A percentile compares a stretch with the other conserved stretches of the same genome.
These are phyloP conservation scores for Candida fluviatilis DNA, from an alignment of 805 yeast species.

Conservation along the genomic window DNA sequence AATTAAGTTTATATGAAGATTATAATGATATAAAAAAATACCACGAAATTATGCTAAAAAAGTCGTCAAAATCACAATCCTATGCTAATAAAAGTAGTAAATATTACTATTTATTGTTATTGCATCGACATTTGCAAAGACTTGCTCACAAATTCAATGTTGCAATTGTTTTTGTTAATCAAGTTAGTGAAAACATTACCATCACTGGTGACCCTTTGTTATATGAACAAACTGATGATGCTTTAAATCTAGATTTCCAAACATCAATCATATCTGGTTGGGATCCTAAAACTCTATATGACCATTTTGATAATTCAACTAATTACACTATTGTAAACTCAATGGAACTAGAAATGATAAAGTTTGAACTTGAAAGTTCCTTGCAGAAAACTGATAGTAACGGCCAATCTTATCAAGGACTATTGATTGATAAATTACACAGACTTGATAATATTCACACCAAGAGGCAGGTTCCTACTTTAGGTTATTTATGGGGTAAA, in stretches of 20 bases:
- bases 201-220: constrained; percentile 2
- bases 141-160: constrained; percentile 46
- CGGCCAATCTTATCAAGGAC: constrained; percentile 3
- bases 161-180: constrained; percentile 73
- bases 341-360: constrained; percentile 4
- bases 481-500: constrained; percentile 32
- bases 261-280: constrained; percentile 74
- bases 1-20: constrained; percentile 9
- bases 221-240: constrained; percentile 16
- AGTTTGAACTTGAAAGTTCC: constrained; percentile 7
- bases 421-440: constrained; percentile 10
- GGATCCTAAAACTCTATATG: constrained; percentile 40
- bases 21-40: constrained; percentile 11
- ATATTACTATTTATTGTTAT: constrained; percentile 35
- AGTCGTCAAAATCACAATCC: constrained; percentile 15
- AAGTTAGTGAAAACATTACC: constrained; percentile 63
- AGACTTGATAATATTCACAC: constrained; percentile 9
- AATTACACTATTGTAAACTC: constrained; percentile 4
- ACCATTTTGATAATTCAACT: constrained; percentile 8
- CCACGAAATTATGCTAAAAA: constrained; percentile 16
- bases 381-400: not conserved
- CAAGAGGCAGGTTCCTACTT: constrained; percentile 24
- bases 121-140: constrained; percentile 45
- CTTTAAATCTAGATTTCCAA: constrained; percentile 56
- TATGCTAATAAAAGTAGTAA: constrained; percentile 35